Evolutionary conservation across 2,329 filamentous ascomycete species (phyloP), one percentile per base, ranked within the genome.

Genomic region (Onygenales sp.): DNA sequence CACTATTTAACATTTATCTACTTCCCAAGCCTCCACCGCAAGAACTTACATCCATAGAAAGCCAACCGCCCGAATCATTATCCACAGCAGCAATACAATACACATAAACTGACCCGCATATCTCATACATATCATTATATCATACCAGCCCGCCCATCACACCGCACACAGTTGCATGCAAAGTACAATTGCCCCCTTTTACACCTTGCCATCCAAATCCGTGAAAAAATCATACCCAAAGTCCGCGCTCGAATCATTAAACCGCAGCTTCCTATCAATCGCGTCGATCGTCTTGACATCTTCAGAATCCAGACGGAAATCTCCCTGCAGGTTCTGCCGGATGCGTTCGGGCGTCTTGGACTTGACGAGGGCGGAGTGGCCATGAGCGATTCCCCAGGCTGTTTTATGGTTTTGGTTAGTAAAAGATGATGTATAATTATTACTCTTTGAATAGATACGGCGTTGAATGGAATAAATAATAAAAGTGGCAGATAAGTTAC

Each of bases 191-290:
- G 21, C 21, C 21, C 21, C 21, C 21, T 27, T 27, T 27, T 27
- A 27, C 21, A 27, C 21, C 65, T 80, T 80, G 3, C 81, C 81
- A 51, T 84, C 82, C 53, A 84, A 60, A 64, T 82, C 81, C 1
- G 63, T 59, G 58, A 80, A 85, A 59, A 83, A 82, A 7, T 80
- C 69, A 65, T 76, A 80, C 2, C 79, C 75, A 68, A 84, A 85
- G 21, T 67, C 70, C 6, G 62, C 68, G 43, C 73, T 78, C 4
- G 80, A 75, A 63, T 85, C 81, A 53, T 84, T 85, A 62, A 85
- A 84, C 43, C 82, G 70, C 58, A 82, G 45, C 66, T 83, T 83
- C 69, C 78, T 81, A 62, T 85, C 80, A 17, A 84, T 70, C 0
- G 57, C 61, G 41, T 74, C 69, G 50, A 83, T 78, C 67, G 76